phyloP scores from a whole-genome alignment of 1,284 basidiomycete genomes.

The Moesziomyces sp. region DNA sequence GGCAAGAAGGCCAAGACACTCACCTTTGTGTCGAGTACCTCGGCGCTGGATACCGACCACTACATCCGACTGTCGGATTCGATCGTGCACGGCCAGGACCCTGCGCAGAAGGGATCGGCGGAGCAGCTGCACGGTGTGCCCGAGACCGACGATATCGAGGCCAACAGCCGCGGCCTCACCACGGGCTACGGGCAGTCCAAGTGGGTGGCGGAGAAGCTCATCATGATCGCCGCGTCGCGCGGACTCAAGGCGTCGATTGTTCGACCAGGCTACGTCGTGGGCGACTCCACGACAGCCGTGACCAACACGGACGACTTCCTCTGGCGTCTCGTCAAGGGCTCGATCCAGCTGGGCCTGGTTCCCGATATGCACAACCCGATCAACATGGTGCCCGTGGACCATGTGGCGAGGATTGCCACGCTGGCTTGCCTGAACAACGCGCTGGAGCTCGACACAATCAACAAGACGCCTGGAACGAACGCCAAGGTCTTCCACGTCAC shows the following conservation, averaged over 20 bases:
- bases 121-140: constrained; percentile 75
- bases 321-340: constrained; percentile 97
- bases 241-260: constrained; percentile 90
- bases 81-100: constrained; percentile 45
- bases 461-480: constrained; percentile 72
- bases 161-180: constrained; percentile 79
- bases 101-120: constrained; percentile 19
- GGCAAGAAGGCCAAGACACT: constrained; percentile 77
- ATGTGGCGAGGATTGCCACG: constrained; percentile 86
- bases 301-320: constrained; percentile 99
- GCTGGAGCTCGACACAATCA: constrained; percentile 22
- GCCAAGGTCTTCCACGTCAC: constrained; percentile 86
- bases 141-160: constrained; percentile 91
- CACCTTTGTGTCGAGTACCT: constrained; percentile 93
- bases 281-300: constrained; percentile 81
- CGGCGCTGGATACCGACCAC: constrained; percentile 88
- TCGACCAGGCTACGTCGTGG: constrained; percentile 94
- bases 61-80: constrained; percentile 87
- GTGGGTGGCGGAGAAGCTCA: constrained; percentile 95
- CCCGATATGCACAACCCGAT: constrained; percentile 98
- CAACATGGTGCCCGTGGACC: constrained; percentile 98
- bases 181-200: constrained; percentile 97
- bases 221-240: constrained; percentile 87
- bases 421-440: constrained; percentile 56
- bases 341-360: constrained; percentile 91